Base-by-base conservation (phyloP, 1,284 basidiomycete species). In the Ceratobasidium sp. region DNA sequence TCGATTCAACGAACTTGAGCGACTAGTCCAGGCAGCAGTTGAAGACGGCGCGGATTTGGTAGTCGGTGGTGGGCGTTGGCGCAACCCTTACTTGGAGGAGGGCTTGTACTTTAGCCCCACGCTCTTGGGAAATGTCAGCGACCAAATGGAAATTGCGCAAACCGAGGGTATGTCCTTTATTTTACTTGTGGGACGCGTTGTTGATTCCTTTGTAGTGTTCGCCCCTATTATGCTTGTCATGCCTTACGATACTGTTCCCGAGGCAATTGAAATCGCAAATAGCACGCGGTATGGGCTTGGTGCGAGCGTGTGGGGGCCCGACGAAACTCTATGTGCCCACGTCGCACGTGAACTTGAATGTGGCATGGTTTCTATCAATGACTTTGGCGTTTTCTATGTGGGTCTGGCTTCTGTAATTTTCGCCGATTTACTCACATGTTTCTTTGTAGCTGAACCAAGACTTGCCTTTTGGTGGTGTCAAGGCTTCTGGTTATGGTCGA, bases 301-400 rank as follows among this genome's bases (percentile, higher is more conserved):
- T 53, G 94, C 94, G 0, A 93, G 93, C 72, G 93, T 99, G n/a
- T 98, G 96, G 79, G 96, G 96, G 9, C 89, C 89, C 12, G 87
- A 91, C 77, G 88, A 91, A 78, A 84, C 85, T 34, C 83, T 92
- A 55, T 96, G 94, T 78, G 76, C 91, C 65, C 84, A 89, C 67
- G 90, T 98, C 12, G 94, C 95, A 18, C 87, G 88, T 72, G 81
- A 84, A 61, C 82, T 98, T 58, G 87, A 96, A 73, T 96, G 94
- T 76, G 97, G 97, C 46, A 98, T 99, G 97, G 96, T 98, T 9
- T 92, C 96, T 43, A 86, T 98, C 77, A 98, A 98, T 78, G 95
- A 97, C 81, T 97, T 93, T 80, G 96, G 90, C 26, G 92, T 96
- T 2, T 96, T 92, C 82, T 98, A 98, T 80, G 90, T 92, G 76